Conservation (phyloP, 1,284 basidiomycete genomes). For the Sanghuangporus weigelae region DNA sequence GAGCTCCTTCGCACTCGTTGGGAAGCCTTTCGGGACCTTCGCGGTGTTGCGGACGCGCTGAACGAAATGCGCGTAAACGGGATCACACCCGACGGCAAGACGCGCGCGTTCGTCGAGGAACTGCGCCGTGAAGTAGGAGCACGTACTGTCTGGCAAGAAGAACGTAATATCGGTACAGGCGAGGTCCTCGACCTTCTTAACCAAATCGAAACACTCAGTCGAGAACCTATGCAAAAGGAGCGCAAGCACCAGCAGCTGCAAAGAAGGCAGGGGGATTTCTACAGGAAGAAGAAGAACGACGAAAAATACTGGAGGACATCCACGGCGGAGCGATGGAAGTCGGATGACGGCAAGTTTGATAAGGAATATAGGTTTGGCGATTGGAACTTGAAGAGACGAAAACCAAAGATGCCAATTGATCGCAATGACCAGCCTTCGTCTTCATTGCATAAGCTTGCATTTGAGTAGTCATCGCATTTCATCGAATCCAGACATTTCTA, state of each 20-base stretch:
- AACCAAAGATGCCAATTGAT: not conserved
- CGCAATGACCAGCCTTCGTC: not conserved
- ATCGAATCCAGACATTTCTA: not conserved
- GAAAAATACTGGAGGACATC: slow-evolving; percentile 16
- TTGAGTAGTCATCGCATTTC: slow-evolving; percentile 1
- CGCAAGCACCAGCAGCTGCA: slow-evolving; percentile 15
- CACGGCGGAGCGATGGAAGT: slow-evolving; percentile 18
- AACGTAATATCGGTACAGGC: slow-evolving; percentile 35
- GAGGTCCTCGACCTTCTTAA: slow-evolving; percentile 38
- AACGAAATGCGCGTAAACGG: slow-evolving; percentile 81
- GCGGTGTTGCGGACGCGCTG: slow-evolving; percentile 64
- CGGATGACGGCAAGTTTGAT: not conserved
- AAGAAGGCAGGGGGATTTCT: not conserved
- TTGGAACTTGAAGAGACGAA: slow-evolving; percentile 10
- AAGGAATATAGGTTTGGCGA: slow-evolving; percentile 16
- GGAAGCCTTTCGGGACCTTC: slow-evolving; percentile 75
- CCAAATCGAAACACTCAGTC: slow-evolving; percentile 34
- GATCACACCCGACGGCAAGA: slow-evolving; percentile 57
- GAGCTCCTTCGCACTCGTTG: slow-evolving; percentile 78
- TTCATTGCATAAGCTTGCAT: not conserved
- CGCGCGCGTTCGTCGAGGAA: slow-evolving; percentile 55
- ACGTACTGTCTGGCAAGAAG: slow-evolving; percentile 45
- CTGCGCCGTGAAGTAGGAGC: slow-evolving; percentile 61
- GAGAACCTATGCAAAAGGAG: slow-evolving; percentile 4
- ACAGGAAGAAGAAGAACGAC: slow-evolving; percentile 1